Evolutionary conservation across 805 yeast genomes (phyloP), one percentile per base, ranked within the genome.

Genomic region (Ogataea neopini): DNA sequence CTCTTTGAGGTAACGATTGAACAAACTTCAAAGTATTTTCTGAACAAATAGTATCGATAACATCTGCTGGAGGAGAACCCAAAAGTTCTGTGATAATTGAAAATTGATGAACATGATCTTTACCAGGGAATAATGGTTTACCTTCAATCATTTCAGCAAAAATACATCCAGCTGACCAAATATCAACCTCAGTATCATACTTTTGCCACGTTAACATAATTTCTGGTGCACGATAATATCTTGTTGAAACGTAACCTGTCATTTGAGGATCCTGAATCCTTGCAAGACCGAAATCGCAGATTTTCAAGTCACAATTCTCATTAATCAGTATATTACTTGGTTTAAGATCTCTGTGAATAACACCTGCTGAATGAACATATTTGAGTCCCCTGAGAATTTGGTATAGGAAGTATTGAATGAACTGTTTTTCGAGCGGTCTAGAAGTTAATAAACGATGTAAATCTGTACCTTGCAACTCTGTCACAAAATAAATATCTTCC

Each of bases 121-220:
- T 89, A 41, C 99, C 99, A 0, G 99, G 99, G 77, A 92, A 92
- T 38, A 92, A 75, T 1, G 99, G 98, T 67, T 88, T 89, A 8
- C 97, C 97, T 66, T 91, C 96, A 56, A 92, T 86, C 96, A 92
- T 92, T 67, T 92, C 99, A 7, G 97, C 94, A 62, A 92, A 87
- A 48, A 92, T 91, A 71, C 99, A 92, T 18, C 97, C 99, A 9
- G 95, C 96, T 18, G 96, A 86, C 99, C 99, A 92, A 59, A 92
- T 88, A 68, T 92, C 99, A 32, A 92, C 98, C 69, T 91, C 97
- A 7, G 88, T 84, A 62, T 91, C 97, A 70, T 92, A 92, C 64
- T 92, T 89, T 67, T 92, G 99, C 98, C 98, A 92, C 22, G 97
- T 90, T 54, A 92, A 78, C 99, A 92, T 92, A 68, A 92, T 92